Evolutionary conservation across 83 land plant genomes (phyloP).

Genomic region (Larix sibirica): DNA sequence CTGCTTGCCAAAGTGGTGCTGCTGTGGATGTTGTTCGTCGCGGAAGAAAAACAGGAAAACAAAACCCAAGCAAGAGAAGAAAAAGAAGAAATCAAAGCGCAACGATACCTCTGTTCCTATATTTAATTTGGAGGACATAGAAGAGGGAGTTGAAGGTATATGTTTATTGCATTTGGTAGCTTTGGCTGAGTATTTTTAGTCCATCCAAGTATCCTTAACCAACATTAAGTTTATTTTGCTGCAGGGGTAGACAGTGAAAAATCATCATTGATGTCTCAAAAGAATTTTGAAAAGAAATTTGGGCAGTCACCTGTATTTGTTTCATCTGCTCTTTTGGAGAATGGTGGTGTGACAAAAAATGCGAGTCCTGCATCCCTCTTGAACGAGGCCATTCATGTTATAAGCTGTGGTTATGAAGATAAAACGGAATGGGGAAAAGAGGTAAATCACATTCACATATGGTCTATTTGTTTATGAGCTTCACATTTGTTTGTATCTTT

Average conservation of each 20-base stretch:
- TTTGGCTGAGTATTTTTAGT: neutral
- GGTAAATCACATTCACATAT: slow-evolving; percentile 23
- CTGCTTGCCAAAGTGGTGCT: slow-evolving; percentile 34
- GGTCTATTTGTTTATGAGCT: no score
- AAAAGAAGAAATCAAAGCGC: slow-evolving; percentile 16
- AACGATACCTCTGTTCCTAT: slow-evolving; percentile 41
- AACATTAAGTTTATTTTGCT: neutral
- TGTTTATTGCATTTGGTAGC: neutral
- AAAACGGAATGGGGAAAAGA: slow-evolving; percentile 84
- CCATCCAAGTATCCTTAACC: neutral
- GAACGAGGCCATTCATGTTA: slow-evolving; percentile 82
- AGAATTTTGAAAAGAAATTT: slow-evolving; percentile 68
- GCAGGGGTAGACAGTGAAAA: slow-evolving; percentile 57
- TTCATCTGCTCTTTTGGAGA: slow-evolving; percentile 59
- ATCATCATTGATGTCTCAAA: slow-evolving; percentile 51
- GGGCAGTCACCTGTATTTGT: slow-evolving; percentile 78
- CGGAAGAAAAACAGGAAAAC: slow-evolving; percentile 31
- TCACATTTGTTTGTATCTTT: no score
- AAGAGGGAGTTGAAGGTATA: slow-evolving; percentile 69
- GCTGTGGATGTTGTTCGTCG: slow-evolving; percentile 25
- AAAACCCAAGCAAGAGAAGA: slow-evolving; percentile 25
- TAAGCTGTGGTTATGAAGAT: slow-evolving; percentile 82
- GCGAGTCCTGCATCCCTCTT: slow-evolving; percentile 53
- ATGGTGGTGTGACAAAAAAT: slow-evolving; percentile 59
- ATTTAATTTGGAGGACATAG: slow-evolving; percentile 57